phyloP scores from a whole-genome alignment of 2,329 filamentous ascomycete genomes.

The Fonsecaea multimorphosa region DNA sequence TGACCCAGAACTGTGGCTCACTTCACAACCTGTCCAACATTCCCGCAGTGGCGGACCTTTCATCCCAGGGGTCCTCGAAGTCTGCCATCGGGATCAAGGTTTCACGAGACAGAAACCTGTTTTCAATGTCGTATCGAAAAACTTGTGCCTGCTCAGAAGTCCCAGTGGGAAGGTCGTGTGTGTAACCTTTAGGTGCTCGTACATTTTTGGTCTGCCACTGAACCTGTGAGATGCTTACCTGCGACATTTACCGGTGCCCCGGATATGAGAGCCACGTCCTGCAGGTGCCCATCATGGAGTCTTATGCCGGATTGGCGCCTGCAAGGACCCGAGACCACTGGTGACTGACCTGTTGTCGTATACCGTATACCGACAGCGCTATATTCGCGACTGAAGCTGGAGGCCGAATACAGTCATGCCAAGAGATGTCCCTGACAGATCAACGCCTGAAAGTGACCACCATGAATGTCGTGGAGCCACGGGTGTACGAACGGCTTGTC shows the following conservation, averaged over 20 bases:
- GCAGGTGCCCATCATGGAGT: neutral
- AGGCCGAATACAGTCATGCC: neutral
- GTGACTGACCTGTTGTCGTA: neutral
- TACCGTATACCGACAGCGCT: neutral
- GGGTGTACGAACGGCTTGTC: neutral
- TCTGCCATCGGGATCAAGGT: neutral
- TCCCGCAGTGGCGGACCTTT: neutral
- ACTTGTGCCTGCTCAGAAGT: neutral
- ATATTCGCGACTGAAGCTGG: neutral
- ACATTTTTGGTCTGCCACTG: neutral
- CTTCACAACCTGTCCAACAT: neutral
- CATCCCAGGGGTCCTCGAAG: neutral
- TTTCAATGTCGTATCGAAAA: neutral
- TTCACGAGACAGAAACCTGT: neutral
- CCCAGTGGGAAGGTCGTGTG: neutral
- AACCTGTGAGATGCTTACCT: neutral
- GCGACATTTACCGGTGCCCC: neutral
- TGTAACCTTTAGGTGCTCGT: neutral
- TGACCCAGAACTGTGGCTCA: neutral
- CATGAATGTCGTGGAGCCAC: neutral
- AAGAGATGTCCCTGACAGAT: neutral
- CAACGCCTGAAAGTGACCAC: neutral
- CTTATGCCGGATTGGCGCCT: neutral
- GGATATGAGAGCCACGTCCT: neutral
- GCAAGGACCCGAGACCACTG: conserved; percentile 18